A percentile compares a stretch with the other conserved stretches of the same genome.
phyloP scores from a whole-genome alignment of 139 green algal genomes.

The Chlorella vulgaris region DNA sequence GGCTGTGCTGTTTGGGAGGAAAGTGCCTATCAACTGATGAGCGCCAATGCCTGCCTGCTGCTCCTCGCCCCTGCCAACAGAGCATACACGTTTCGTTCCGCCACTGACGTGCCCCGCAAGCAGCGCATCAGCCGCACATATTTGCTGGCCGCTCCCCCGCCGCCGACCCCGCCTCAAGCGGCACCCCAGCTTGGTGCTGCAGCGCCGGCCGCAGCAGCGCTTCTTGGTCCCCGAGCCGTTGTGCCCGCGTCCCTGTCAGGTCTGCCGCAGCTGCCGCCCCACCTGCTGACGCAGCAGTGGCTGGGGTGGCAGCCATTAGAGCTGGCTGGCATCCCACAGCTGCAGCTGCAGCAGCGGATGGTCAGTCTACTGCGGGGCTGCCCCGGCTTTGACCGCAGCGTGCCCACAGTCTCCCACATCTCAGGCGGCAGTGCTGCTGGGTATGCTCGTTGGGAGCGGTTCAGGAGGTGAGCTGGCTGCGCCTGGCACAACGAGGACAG shows the following conservation, averaged over 20 bases:
- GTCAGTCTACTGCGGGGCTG: background rate
- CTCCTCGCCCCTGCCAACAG: too few relatives aligned
- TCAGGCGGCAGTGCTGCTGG: slow-evolving; percentile 10
- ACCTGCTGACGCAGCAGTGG: background rate
- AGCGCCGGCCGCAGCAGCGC: background rate
- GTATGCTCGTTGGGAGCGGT: slow-evolving; percentile 21
- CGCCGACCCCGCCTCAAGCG: too few relatives aligned
- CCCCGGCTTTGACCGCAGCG: slow-evolving; percentile 23
- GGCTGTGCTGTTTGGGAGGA: background rate
- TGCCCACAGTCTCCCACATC: slow-evolving; percentile 14
- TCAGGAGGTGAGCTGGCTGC: slow-evolving; percentile 13
- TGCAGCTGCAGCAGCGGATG: slow-evolving; percentile 15
- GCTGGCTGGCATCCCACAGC: background rate
- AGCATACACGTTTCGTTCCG: slow-evolving; percentile 12
- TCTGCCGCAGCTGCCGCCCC: slow-evolving; percentile 2
- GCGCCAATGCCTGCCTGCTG: too few relatives aligned
- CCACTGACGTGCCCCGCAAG: slow-evolving; percentile 14
- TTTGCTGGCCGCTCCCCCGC: background rate
- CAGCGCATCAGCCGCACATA: slow-evolving; percentile 13
- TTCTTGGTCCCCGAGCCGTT: slow-evolving; percentile 1
- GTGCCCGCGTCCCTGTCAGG: background rate
- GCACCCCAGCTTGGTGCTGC: too few relatives aligned
- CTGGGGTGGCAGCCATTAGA: slow-evolving; percentile 14
- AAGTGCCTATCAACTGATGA: too few relatives aligned
- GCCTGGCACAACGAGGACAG: too few relatives aligned